Evolutionary conservation across 2,329 filamentous ascomycete species (phyloP), one percentile per base, ranked within the genome.

Genomic region (Alternaria tenuissima): DNA sequence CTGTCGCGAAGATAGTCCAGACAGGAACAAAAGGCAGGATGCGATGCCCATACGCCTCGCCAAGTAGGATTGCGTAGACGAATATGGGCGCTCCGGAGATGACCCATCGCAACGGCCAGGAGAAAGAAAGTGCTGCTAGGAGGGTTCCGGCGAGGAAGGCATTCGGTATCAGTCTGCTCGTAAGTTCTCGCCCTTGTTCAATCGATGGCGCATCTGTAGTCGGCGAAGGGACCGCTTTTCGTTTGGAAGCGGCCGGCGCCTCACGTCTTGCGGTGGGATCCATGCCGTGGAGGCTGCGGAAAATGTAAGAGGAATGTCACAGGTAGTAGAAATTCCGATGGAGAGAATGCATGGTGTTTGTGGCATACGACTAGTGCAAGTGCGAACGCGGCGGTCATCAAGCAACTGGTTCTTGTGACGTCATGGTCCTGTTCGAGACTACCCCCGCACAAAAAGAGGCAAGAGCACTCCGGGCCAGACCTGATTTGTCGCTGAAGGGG

Each of bases 1-100:
- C 63, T 0, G 79, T 80, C 2, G 80, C 71, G 52, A 85, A 73
- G 2, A 84, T 63, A 1, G 81, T 78, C 82, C 83, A 85, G 3
- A 85, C 65, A 2, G 82, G 81, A 28, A 83, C 68, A 24, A 72
- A 74, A 2, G 81, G 77, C 11, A 85, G 62, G 18, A 85, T 75
- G 14, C 83, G 78, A 44, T 77, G 63, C 7, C 71, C 72, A 43
- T 76, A 69, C 18, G 71, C 66, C 53, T 79, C 72, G 20, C 79
- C 80, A 7, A 78, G 65, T 6, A 81, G 65, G 26, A 79, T 61
- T 7, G 67, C 65, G 69, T 74, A 77, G 20, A 78, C 71, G 5
- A 82, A 60, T 12, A 80, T 34, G 11, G 80, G 79, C 3, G 79
- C 76, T 14, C 80, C 80, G n/a, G 81, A 82, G 14, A 81, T 30